Evolutionary conservation across 148 eudicot genomes (phyloP).

Genomic region (Camellia sinensis): DNA sequence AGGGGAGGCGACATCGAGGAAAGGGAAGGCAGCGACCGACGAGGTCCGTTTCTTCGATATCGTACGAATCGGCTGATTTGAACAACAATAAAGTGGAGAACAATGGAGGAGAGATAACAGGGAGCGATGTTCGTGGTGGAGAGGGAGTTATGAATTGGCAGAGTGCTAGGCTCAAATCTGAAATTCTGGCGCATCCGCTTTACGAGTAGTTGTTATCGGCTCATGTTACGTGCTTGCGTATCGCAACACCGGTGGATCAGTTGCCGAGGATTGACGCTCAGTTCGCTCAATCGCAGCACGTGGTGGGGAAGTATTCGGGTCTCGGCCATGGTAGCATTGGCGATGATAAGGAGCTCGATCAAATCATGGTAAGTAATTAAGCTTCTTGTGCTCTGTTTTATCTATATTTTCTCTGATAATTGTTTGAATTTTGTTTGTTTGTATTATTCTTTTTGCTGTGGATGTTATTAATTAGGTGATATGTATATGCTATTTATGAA

Average conservation of each 20-base stretch:
- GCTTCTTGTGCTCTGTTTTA: constrained; percentile 9
- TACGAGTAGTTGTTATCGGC: constrained; percentile 83
- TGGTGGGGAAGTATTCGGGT: constrained; percentile 61
- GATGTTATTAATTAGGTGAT: background rate
- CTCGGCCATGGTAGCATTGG: constrained; percentile 31
- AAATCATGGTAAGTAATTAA: constrained; percentile 62
- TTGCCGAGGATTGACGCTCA: constrained; percentile 84
- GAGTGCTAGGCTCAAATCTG: constrained; percentile 56
- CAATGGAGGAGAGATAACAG: constrained; percentile 19
- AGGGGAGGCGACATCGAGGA: too few species aligned
- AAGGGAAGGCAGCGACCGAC: too few species aligned
- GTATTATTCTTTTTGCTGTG: background rate
- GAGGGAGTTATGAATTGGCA: constrained; percentile 39
- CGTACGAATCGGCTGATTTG: constrained; percentile 17
- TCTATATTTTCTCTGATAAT: background rate
- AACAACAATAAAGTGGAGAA: constrained; percentile 18
- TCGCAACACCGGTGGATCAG: constrained; percentile 94
- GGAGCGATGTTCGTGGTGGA: constrained; percentile 13
- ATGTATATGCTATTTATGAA: constrained; percentile 12
- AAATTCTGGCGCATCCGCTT: constrained; percentile 61
- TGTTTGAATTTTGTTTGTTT: too few species aligned
- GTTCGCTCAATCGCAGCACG: constrained; percentile 68
- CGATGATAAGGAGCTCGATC: constrained; percentile 85
- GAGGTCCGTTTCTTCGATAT: too few species aligned
- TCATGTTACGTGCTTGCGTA: constrained; percentile 73